These are phyloP conservation scores for Russula virescens DNA, from an alignment of 768 basidiomycete genomes.

Conservation along the genomic window DNA sequence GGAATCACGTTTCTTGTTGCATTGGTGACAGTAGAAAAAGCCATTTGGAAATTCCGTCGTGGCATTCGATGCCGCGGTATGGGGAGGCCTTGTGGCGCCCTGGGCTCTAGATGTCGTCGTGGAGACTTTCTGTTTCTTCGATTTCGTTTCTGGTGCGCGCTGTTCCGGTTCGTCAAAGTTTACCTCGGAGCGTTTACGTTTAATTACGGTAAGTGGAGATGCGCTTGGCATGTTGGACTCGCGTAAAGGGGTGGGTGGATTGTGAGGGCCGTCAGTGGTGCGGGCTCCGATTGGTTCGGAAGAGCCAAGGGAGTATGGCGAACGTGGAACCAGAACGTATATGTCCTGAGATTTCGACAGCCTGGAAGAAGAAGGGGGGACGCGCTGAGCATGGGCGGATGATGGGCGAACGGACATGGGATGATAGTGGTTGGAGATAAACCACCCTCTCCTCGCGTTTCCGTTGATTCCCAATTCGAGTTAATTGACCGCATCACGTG, in stretches of 20 bases:
- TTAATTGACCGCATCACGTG: constrained; percentile 9
- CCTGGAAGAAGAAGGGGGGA: constrained; percentile 26
- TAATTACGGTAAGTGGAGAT: constrained; percentile 19
- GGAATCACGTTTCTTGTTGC: constrained; percentile 53
- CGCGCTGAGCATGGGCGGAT: constrained; percentile 9
- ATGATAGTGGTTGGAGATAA: constrained; percentile 11
- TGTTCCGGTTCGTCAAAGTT: neutral
- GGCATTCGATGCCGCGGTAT: constrained; percentile 9
- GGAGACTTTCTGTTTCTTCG: constrained; percentile 41
- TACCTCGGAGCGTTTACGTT: constrained; percentile 27
- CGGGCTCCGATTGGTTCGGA: constrained; percentile 18
- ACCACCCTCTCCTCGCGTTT: constrained; percentile 13
- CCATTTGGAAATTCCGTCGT: constrained; percentile 34
- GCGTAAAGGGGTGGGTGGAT: constrained; percentile 24
- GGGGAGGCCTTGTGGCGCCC: neutral
- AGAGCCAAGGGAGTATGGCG: constrained; percentile 33
- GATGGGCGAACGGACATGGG: constrained; percentile 12
- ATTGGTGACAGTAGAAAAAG: constrained; percentile 65
- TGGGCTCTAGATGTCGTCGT: constrained; percentile 32
- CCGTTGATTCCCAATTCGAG: constrained; percentile 5
- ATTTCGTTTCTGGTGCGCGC: constrained; percentile 20
- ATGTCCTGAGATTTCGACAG: constrained; percentile 39
- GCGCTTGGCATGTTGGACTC: constrained; percentile 23
- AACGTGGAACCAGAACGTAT: constrained; percentile 56
- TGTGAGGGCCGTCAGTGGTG: constrained; percentile 21